Percentiles rank a stretch among this genome's conserved stretches.
Evolutionary conservation across 345 rosid species (phyloP).

Genomic region (Lenwebbia sp.): DNA sequence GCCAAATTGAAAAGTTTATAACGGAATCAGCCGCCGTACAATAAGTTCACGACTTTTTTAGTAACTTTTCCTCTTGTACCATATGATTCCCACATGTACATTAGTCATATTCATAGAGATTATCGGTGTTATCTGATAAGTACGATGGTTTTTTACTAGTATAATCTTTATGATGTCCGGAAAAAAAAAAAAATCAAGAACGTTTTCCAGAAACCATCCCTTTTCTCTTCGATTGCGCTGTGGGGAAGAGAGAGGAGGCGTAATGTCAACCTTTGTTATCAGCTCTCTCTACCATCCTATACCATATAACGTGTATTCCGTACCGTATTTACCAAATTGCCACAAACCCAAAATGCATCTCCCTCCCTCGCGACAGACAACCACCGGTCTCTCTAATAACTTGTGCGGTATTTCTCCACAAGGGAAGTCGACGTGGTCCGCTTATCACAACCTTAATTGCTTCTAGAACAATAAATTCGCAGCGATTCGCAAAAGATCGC

Average conservation of each 20-base stretch:
- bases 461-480: neutral
- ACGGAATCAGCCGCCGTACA: neutral
- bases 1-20: neutral
- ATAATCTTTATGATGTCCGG: neutral
- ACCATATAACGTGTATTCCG: neutral
- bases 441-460: neutral
- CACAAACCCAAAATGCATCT: neutral
- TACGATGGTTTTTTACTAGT: neutral
- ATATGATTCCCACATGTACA: neutral
- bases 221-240: neutral
- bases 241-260: neutral
- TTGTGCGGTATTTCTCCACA: neutral
- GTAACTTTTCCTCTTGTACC: neutral
- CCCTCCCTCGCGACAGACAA: neutral
- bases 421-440: neutral
- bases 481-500: neutral
- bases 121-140: neutral
- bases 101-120: neutral
- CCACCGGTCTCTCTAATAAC: neutral
- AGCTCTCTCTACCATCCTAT: neutral
- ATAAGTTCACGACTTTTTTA: neutral
- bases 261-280: neutral
- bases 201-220: neutral
- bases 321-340: neutral
- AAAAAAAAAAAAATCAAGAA: neutral